phyloP scores from a whole-genome alignment of 2,329 filamentous ascomycete species.

The Pseudogymnoascus sp. region DNA sequence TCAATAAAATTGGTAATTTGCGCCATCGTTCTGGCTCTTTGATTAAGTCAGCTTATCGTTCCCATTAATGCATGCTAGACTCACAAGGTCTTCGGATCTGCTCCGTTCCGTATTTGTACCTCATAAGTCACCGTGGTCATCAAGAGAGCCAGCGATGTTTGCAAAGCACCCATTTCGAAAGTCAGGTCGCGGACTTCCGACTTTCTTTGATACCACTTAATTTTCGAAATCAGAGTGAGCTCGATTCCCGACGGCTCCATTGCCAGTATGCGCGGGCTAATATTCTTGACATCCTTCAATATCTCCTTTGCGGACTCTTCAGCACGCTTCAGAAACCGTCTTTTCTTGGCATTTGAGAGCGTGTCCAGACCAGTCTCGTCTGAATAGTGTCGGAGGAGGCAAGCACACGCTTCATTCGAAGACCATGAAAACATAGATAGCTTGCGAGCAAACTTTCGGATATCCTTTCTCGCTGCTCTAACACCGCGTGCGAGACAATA shows the following conservation, averaged over 20 bases:
- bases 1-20: background rate
- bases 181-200: background rate
- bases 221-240: background rate
- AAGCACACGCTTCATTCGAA: background rate
- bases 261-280: background rate
- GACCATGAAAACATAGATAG: background rate
- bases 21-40: background rate
- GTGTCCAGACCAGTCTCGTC: background rate
- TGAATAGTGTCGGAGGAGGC: background rate
- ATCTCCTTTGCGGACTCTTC: background rate
- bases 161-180: background rate
- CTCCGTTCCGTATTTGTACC: background rate
- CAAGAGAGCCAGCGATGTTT: background rate
- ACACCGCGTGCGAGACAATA: background rate
- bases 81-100: background rate
- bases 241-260: background rate
- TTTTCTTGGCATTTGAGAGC: background rate
- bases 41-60: background rate
- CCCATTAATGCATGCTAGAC: background rate
- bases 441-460: background rate
- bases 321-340: background rate
- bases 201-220: background rate
- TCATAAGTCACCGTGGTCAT: background rate
- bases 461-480: background rate
- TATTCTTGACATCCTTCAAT: background rate